Percentiles rank a stretch among this genome's conserved stretches.
These are phyloP conservation scores for Stachybotrys echinatus DNA, from an alignment of 2,329 filamentous ascomycete species.

Conservation along the genomic window DNA sequence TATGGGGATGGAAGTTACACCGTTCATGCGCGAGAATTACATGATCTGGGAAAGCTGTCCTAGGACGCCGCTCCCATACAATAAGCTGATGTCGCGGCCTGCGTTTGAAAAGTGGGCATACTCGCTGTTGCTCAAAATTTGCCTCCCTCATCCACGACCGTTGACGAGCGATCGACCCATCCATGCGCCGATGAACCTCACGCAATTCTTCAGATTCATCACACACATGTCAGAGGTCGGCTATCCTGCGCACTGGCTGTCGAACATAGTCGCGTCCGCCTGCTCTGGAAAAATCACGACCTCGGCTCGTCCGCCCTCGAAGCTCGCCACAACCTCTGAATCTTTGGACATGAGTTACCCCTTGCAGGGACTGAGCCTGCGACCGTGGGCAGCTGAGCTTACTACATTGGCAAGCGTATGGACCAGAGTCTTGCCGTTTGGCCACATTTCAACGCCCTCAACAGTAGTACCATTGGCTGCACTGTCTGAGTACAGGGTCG, in stretches of 20 bases:
- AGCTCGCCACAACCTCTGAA: constrained; percentile 4
- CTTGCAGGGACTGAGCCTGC: too few species aligned
- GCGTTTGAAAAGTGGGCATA: constrained; percentile 17
- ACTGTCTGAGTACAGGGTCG: too few species aligned
- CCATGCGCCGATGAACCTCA: constrained; percentile 17
- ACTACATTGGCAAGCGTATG: too few species aligned
- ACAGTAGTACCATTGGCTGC: too few species aligned
- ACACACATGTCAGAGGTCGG: constrained; percentile 12
- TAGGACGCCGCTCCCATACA: not conserved
- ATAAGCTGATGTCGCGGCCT: constrained; percentile 9
- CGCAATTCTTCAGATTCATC: constrained; percentile 13
- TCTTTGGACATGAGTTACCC: too few species aligned
- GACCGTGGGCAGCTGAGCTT: too few species aligned
- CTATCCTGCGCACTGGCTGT: constrained; percentile 21
- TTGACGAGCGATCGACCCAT: constrained; percentile 8
- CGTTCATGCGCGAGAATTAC: constrained; percentile 12
- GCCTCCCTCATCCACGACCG: constrained; percentile 13
- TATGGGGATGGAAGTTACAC: too few species aligned
- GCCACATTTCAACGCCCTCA: too few species aligned
- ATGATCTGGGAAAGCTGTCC: constrained; percentile 9
- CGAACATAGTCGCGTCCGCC: constrained; percentile 9
- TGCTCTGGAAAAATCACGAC: constrained; percentile 12
- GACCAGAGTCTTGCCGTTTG: not conserved
- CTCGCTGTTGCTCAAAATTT: constrained; percentile 17
- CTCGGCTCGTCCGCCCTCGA: constrained; percentile 12